A percentile compares a stretch with the other conserved stretches of the same genome.
Conservation (phyloP, 2,329 filamentous ascomycete genomes). For the Aspergillus floridensis region DNA sequence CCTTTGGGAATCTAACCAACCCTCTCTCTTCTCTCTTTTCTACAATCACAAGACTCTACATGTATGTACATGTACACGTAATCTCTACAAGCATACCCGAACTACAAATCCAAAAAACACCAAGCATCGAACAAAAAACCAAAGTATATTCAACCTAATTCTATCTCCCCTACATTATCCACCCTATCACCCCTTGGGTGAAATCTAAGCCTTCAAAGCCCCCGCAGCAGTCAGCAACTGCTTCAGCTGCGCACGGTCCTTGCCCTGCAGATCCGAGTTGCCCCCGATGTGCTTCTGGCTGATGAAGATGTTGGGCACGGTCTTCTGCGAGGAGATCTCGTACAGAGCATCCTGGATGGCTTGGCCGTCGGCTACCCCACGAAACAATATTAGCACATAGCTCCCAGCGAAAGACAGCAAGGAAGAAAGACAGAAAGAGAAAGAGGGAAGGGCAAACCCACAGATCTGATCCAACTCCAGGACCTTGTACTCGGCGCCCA, state of each 20-base stretch:
- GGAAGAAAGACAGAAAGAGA: not conserved
- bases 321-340: slow-evolving; percentile 77
- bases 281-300: slow-evolving; percentile 87
- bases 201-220: slow-evolving; percentile 50
- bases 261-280: slow-evolving; percentile 80
- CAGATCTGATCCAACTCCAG: slow-evolving; percentile 84
- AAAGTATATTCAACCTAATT: not conserved
- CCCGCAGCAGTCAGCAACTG: slow-evolving; percentile 62
- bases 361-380: slow-evolving; percentile 67
- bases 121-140: too few species aligned
- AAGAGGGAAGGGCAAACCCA: slow-evolving; percentile 48
- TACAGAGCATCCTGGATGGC: slow-evolving; percentile 80
- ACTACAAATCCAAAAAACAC: too few species aligned
- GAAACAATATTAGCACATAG: too few species aligned
- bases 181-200: not conserved
- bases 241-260: slow-evolving; percentile 61
- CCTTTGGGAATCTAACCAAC: too few species aligned
- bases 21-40: too few species aligned
- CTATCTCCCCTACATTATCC: not conserved
- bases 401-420: not conserved
- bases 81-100: too few species aligned
- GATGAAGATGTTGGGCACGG: slow-evolving; percentile 97
- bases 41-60: too few species aligned
- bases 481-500: slow-evolving; percentile 69
- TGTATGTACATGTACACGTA: too few species aligned